phyloP scores from a whole-genome alignment of 768 basidiomycete species.

The Termitomyces sp. region DNA sequence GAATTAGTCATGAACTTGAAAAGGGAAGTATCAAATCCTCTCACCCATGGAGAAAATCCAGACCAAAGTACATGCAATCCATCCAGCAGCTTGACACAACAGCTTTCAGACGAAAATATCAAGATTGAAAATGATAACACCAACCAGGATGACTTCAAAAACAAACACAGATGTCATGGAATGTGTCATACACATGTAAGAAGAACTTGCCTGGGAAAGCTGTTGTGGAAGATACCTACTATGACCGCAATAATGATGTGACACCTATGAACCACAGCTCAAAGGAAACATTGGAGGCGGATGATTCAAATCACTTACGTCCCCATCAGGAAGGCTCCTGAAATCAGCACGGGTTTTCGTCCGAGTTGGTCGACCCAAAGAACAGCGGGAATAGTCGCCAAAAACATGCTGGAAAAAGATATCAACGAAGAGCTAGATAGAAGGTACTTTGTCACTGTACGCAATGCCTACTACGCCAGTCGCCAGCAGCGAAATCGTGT shows the following conservation, averaged over 20 bases:
- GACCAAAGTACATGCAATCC: conserved; percentile 66
- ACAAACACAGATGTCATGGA: conserved; percentile 3
- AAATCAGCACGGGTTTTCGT: conserved; percentile 68
- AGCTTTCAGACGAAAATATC: not conserved
- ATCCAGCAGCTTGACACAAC: conserved; percentile 53
- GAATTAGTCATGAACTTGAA: not conserved
- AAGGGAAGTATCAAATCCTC: conserved; percentile 6
- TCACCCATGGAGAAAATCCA: conserved; percentile 73
- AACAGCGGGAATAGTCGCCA: conserved; percentile 78
- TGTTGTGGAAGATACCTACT: conserved; percentile 52
- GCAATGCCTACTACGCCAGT: conserved; percentile 78
- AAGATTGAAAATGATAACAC: not conserved
- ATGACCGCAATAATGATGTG: conserved; percentile 70
- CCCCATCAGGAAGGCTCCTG: conserved; percentile 75
- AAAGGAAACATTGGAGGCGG: conserved; percentile 2
- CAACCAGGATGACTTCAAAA: conserved; percentile 29
- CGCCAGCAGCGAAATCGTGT: conserved; percentile 48
- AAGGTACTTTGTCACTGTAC: conserved; percentile 33
- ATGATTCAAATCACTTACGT: conserved; percentile 31
- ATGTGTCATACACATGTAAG: not conserved
- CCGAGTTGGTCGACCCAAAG: conserved; percentile 79
- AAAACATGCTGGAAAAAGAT: conserved; percentile 50
- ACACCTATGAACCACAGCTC: conserved; percentile 35
- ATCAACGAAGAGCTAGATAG: not conserved
- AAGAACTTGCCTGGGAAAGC: conserved; percentile 46